Evolutionary conservation across 2,329 filamentous ascomycete species (phyloP).

Genomic region (Lecanicillium sp.): DNA sequence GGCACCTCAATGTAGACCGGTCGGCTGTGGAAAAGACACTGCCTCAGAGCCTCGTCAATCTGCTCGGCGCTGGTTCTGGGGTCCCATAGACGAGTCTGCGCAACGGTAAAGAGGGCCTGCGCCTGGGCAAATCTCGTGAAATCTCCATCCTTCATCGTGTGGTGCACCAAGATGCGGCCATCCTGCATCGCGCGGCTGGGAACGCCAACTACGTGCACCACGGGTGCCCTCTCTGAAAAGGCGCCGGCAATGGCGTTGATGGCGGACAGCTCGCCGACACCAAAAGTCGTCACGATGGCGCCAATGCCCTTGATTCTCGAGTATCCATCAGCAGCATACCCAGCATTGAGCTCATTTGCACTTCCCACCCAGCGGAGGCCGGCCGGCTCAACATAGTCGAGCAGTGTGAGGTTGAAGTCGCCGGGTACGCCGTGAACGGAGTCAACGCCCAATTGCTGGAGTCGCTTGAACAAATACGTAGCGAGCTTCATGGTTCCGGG

Average conservation of each 20-base stretch:
- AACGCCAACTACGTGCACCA: constrained; percentile 54
- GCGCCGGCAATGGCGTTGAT: constrained; percentile 55
- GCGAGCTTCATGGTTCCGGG: constrained; percentile 38
- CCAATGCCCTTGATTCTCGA: constrained; percentile 45
- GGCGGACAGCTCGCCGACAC: constrained; percentile 52
- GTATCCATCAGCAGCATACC: constrained; percentile 53
- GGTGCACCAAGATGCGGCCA: constrained; percentile 40
- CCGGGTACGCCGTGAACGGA: constrained; percentile 48
- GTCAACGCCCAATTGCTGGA: constrained; percentile 52
- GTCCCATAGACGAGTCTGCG: constrained; percentile 41
- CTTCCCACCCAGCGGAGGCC: constrained; percentile 43
- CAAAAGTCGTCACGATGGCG: constrained; percentile 52
- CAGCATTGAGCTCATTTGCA: constrained; percentile 53
- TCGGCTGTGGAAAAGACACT: constrained; percentile 45
- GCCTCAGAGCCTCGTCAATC: constrained; percentile 44
- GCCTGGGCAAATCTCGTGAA: constrained; percentile 46
- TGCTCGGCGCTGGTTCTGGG: constrained; percentile 38
- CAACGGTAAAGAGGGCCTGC: constrained; percentile 42
- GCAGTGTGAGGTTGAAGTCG: constrained; percentile 33
- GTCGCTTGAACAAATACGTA: constrained; percentile 55
- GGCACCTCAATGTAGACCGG: constrained; percentile 54
- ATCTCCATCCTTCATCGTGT: constrained; percentile 51
- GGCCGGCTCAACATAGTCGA: constrained; percentile 32
- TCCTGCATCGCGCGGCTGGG: constrained; percentile 39
- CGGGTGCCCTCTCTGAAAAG: constrained; percentile 48